Percentiles rank a stretch among this genome's conserved stretches.
These are phyloP conservation scores for Phellinidium pouzarii DNA, from an alignment of 1,284 basidiomycete species.

Conservation along the genomic window DNA sequence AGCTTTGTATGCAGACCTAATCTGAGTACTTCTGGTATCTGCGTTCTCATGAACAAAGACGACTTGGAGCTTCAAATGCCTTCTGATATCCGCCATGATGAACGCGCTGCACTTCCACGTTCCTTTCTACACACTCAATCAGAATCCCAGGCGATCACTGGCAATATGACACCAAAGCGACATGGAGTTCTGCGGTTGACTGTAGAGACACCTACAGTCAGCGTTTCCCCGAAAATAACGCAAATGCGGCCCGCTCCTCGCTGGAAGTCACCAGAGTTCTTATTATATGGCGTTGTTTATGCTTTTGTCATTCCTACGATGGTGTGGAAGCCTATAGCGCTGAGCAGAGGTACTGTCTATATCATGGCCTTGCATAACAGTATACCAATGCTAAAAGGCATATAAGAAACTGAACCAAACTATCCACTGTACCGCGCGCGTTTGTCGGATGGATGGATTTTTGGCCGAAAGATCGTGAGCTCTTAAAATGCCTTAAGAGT, in stretches of 20 bases:
- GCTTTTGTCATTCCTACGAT: slow-evolving; percentile 67
- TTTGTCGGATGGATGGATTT: slow-evolving; percentile 65
- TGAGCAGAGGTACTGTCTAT: slow-evolving; percentile 66
- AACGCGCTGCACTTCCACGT: background rate
- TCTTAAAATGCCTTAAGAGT: slow-evolving; percentile 1
- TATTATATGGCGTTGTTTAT: slow-evolving; percentile 66
- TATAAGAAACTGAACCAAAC: slow-evolving; percentile 68
- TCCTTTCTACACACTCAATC: background rate
- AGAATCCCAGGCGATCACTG: background rate
- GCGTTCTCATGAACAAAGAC: slow-evolving; percentile 4
- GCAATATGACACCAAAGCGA: background rate
- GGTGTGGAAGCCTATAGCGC: slow-evolving; percentile 71
- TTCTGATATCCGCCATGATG: slow-evolving; percentile 3
- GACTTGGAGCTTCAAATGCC: slow-evolving; percentile 18
- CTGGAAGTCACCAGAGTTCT: slow-evolving; percentile 85
- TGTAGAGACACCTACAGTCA: slow-evolving; percentile 7
- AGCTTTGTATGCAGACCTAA: background rate
- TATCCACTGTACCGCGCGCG: slow-evolving; percentile 54
- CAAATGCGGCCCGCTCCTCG: slow-evolving; percentile 35
- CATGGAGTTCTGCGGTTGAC: slow-evolving; percentile 15
- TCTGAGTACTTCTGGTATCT: background rate
- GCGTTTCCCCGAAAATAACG: background rate
- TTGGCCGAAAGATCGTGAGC: slow-evolving; percentile 60
- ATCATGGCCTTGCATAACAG: background rate
- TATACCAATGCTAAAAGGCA: background rate